These are phyloP conservation scores for Chiua virens DNA, from an alignment of 768 basidiomycete genomes.

Conservation along the genomic window DNA sequence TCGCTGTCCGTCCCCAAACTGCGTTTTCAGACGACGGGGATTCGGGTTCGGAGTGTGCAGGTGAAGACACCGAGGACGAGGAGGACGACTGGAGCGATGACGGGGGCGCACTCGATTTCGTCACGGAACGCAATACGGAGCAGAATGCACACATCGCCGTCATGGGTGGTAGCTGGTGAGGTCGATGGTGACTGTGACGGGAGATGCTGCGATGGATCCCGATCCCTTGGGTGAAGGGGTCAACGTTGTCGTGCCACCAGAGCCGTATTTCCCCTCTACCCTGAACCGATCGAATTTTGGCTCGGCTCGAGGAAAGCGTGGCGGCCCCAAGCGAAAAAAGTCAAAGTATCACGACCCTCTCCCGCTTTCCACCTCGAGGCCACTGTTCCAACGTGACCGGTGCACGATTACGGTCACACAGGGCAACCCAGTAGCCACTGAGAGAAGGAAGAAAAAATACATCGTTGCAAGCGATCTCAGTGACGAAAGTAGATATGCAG, in stretches of 20 bases:
- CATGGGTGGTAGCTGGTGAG: constrained; percentile 19
- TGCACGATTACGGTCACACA: constrained; percentile 90
- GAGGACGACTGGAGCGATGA: constrained; percentile 63
- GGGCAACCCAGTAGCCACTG: constrained; percentile 65
- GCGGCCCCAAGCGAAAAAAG: constrained; percentile 56
- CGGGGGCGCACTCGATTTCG: constrained; percentile 61
- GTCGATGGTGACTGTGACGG: constrained; percentile 47
- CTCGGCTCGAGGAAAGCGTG: constrained; percentile 32
- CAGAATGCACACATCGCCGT: constrained; percentile 62
- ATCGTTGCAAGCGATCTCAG: constrained; percentile 93
- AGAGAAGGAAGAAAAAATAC: constrained; percentile 65
- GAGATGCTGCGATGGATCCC: constrained; percentile 56
- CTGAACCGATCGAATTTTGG: constrained; percentile 54
- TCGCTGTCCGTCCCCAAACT: constrained; percentile 55
- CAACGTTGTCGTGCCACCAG: constrained; percentile 81
- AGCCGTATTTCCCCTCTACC: constrained; percentile 79
- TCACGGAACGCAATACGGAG: constrained; percentile 88
- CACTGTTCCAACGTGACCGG: constrained; percentile 85
- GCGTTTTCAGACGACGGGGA: constrained; percentile 60
- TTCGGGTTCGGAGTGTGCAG: constrained; percentile 63
- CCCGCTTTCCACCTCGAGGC: constrained; percentile 67
- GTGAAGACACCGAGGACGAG: constrained; percentile 52
- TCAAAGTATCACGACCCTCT: constrained; percentile 63
- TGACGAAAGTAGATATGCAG: constrained; percentile 90
- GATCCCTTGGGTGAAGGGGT: constrained; percentile 93